A percentile compares a stretch with the other conserved stretches of the same genome.
These are phyloP conservation scores for Phytopythium chamaehyphon DNA, from an alignment of 352 stramenopile genomes.

Conservation along the genomic window DNA sequence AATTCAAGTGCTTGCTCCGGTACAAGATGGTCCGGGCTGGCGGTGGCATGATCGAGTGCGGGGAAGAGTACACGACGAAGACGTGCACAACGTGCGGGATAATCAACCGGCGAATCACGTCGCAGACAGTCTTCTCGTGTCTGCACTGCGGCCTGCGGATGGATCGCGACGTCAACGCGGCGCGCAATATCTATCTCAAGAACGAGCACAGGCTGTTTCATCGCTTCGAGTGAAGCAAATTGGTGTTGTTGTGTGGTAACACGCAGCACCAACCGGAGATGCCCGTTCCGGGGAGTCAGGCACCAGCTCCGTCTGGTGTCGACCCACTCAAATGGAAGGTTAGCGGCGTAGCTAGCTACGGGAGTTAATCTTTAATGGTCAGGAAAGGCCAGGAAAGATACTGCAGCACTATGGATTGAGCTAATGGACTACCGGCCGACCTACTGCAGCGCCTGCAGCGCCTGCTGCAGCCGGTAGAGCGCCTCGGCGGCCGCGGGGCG, in stretches of 20 bases:
- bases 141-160: neutral
- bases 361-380: no score
- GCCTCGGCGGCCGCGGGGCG: slow-evolving; percentile 31
- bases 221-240: no score
- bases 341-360: no score
- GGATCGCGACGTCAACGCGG: slow-evolving; percentile 9
- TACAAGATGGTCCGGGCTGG: slow-evolving; percentile 9
- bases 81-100: slow-evolving; percentile 7
- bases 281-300: no score
- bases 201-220: slow-evolving; percentile 3
- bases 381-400: no score
- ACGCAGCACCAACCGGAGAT: no score
- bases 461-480: slow-evolving; percentile 31
- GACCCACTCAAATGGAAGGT: no score
- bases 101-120: slow-evolving; percentile 4
- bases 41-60: slow-evolving; percentile 8
- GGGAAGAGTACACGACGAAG: slow-evolving; percentile 14
- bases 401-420: no score
- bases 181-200: slow-evolving; percentile 10
- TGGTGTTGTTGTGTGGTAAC: no score
- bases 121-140: slow-evolving; percentile 4
- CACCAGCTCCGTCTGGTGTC: no score
- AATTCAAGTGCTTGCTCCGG: slow-evolving; percentile 13
- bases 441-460: neutral
- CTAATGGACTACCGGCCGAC: no score